phyloP scores from a whole-genome alignment of 306 rosid genomes.

The Hylodesmum podocarpum region DNA sequence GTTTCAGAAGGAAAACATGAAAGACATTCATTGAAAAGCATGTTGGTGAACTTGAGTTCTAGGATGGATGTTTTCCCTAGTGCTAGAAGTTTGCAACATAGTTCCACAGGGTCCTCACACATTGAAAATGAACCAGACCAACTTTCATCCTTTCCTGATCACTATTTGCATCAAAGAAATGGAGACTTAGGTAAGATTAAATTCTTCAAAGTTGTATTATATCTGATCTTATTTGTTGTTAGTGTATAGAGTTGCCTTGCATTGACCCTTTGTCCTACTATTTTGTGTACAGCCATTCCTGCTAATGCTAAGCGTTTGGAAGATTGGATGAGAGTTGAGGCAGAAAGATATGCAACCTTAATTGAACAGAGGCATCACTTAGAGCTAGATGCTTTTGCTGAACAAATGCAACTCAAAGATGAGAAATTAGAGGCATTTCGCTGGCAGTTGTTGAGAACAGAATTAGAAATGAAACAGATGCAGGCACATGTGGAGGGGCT shows the following conservation, averaged over 20 bases:
- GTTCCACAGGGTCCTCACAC: slow-evolving; percentile 55
- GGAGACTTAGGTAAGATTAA: slow-evolving; percentile 59
- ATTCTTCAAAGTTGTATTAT: background rate
- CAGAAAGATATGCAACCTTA: slow-evolving; percentile 69
- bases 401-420: slow-evolving; percentile 81
- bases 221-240: background rate
- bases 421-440: slow-evolving; percentile 81
- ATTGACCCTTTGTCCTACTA: background rate
- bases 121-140: slow-evolving; percentile 45
- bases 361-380: slow-evolving; percentile 82
- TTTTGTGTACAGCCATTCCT: slow-evolving; percentile 45
- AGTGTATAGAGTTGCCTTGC: background rate
- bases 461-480: slow-evolving; percentile 75
- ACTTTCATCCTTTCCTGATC: slow-evolving; percentile 44
- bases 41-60: slow-evolving; percentile 67
- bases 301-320: slow-evolving; percentile 72
- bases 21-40: slow-evolving; percentile 70
- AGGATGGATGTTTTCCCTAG: slow-evolving; percentile 54
- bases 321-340: slow-evolving; percentile 77
- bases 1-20: slow-evolving; percentile 83
- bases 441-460: slow-evolving; percentile 83
- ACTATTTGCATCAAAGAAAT: slow-evolving; percentile 46
- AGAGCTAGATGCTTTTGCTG: slow-evolving; percentile 91
- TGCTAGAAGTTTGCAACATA: slow-evolving; percentile 40
- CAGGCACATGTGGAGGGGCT: slow-evolving; percentile 70